Base-by-base conservation (phyloP, 371 early-diverging fungal species). In the Mortierella sp. region DNA sequence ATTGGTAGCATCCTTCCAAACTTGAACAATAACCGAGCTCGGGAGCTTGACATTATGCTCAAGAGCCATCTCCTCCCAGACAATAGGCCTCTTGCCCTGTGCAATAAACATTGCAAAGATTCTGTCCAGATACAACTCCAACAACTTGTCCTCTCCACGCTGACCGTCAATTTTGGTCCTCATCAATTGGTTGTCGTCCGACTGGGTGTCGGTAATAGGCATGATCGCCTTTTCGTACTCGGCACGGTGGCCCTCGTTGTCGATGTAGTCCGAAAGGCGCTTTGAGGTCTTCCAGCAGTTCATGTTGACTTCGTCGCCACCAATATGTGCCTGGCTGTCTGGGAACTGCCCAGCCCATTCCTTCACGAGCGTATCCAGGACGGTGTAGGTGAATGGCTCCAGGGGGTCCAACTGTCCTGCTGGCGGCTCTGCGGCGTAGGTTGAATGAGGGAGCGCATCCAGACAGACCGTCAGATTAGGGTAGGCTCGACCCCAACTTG, bases 301-400 rank as follows among this genome's bases (percentile, higher is more conserved):
- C 24, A 85, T 79, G 64, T 91, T 93, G 75, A 95, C 87, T 76
- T 96, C 96, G 83, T 96, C 96, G 65, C 94, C 94, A 65, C 95
- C 94, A 26, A 89, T 71, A 74, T 96, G 95, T 70, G 91, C 91
- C 47, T 88, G 87, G 1, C 88, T 68, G 79, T 95, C 96, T 2
- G 91, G 87, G 85, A 96, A 96, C 16, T 80, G 81, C 6, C 70
- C 68, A 3, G 91, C 69, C 74, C 90, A 90, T 82, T 94, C 95
- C 74, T 90, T 86, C 69, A 95, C 73, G 19, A 96, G 58, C 19
- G 89, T 86, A 37, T 90, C 86, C 39, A 93, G 80, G n/a, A 95
- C 86, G 0, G 87, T 74, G 67, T 89, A 88, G 1, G 93, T 88
- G 24, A 87, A 87, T 1, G 87, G 85, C 44, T 89, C 88, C 41